phyloP scores from a whole-genome alignment of 164 flowering plant genomes.

The Macadamia integrifolia region DNA sequence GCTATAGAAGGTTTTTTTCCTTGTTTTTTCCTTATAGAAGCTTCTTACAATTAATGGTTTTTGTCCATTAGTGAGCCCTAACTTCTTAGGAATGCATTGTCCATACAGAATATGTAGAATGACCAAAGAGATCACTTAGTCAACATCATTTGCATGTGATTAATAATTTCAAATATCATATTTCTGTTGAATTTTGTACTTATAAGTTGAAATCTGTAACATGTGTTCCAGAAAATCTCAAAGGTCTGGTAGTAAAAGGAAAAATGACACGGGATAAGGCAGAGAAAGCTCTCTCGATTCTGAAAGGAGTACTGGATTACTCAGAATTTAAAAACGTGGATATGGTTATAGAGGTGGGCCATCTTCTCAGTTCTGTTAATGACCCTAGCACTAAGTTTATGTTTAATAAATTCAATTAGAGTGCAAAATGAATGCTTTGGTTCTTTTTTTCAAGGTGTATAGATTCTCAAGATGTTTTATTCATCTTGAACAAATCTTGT shows the following conservation, averaged over 20 bases:
- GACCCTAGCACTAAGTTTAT: neutral
- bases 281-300: conserved; percentile 52
- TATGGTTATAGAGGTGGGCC: conserved; percentile 90
- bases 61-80: neutral
- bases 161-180: neutral
- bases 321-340: conserved; percentile 83
- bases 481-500: neutral
- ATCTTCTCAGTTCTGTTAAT: neutral
- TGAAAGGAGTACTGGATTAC: conserved; percentile 85
- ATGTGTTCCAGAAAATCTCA: conserved; percentile 60
- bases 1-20: conserved; percentile 53
- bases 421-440: neutral
- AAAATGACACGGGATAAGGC: conserved; percentile 63
- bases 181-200: neutral
- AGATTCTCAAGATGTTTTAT: neutral
- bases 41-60: neutral
- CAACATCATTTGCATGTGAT: neutral
- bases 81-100: too few species aligned
- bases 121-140: neutral
- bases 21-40: neutral
- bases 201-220: neutral
- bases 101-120: too few species aligned
- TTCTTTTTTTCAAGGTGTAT: neutral
- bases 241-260: conserved; percentile 54
- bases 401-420: neutral